These are phyloP conservation scores for Penicillium sp. DNA, from an alignment of 2,329 filamentous ascomycete species.

Conservation along the genomic window DNA sequence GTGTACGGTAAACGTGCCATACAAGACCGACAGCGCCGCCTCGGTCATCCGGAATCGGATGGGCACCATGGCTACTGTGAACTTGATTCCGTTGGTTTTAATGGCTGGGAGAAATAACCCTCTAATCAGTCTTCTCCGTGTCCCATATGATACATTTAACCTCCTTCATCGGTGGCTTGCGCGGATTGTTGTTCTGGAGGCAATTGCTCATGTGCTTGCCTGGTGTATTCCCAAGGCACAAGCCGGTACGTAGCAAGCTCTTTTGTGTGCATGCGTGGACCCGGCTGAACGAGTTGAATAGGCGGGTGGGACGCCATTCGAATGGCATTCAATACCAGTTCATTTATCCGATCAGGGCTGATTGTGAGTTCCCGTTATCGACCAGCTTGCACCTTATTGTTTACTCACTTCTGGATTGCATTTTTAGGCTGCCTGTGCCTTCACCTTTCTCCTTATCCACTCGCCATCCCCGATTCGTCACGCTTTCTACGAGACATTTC, in stretches of 20 bases:
- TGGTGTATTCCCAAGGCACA: slow-evolving; percentile 75
- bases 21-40: slow-evolving; percentile 39
- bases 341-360: slow-evolving; percentile 47
- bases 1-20: slow-evolving; percentile 55
- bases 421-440: slow-evolving; percentile 50
- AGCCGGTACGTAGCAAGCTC: slow-evolving; percentile 25
- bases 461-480: slow-evolving; percentile 82
- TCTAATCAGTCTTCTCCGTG: slow-evolving; percentile 46
- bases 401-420: slow-evolving; percentile 3
- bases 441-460: slow-evolving; percentile 70
- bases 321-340: slow-evolving; percentile 33
- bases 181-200: slow-evolving; percentile 71
- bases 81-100: slow-evolving; percentile 50
- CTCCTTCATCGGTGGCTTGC: slow-evolving; percentile 80
- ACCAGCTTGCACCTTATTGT: neutral
- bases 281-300: slow-evolving; percentile 28
- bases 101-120: slow-evolving; percentile 51
- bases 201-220: slow-evolving; percentile 70
- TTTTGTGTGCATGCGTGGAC: neutral
- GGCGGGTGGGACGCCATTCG: slow-evolving; percentile 44
- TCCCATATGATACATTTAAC: slow-evolving; percentile 50
- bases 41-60: slow-evolving; percentile 49
- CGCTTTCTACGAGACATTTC: slow-evolving; percentile 95
- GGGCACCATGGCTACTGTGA: slow-evolving; percentile 48
- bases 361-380: slow-evolving; percentile 41